Conservation (phyloP, 768 basidiomycete species). For the Russula vinacea region DNA sequence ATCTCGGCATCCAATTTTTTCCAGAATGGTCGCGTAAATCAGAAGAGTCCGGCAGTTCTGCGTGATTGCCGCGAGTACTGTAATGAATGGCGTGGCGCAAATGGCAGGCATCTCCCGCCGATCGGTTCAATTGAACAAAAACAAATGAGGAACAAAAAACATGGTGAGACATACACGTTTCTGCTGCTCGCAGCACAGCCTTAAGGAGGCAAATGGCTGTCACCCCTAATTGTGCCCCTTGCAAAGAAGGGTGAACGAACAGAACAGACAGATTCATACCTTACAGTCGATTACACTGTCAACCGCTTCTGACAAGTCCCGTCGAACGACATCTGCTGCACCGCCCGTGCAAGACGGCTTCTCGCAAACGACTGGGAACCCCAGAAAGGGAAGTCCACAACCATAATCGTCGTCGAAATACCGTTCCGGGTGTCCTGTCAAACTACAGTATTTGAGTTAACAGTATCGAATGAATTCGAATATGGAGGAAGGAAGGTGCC, state of each 20-base stretch:
- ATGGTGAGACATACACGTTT: not conserved
- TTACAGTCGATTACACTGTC: conserved; percentile 14
- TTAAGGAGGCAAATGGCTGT: not conserved
- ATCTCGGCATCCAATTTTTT: not conserved
- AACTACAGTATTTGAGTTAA: conserved; percentile 7
- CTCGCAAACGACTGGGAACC: not conserved
- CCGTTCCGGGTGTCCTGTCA: conserved; percentile 6
- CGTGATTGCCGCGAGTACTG: not conserved
- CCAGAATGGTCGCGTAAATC: conserved; percentile 9
- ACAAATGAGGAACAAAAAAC: not conserved
- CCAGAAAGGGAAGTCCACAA: conserved; percentile 15
- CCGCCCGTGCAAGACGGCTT: conserved; percentile 1
- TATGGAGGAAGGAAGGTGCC: not conserved
- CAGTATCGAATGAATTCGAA: not conserved
- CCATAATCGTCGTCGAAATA: conserved; percentile 3
- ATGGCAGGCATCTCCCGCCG: conserved; percentile 1
- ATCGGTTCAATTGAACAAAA: not conserved
- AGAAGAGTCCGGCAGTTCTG: not conserved
- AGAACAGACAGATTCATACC: no score
- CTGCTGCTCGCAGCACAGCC: not conserved
- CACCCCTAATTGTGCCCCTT: conserved; percentile 1
- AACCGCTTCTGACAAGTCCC: conserved; percentile 4
- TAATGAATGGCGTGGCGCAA: no score
- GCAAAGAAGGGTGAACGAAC: no score
- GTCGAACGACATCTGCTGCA: conserved; percentile 5